Evolutionary conservation across 2,329 filamentous ascomycete genomes (phyloP).

Genomic region (Eutypella sp.): DNA sequence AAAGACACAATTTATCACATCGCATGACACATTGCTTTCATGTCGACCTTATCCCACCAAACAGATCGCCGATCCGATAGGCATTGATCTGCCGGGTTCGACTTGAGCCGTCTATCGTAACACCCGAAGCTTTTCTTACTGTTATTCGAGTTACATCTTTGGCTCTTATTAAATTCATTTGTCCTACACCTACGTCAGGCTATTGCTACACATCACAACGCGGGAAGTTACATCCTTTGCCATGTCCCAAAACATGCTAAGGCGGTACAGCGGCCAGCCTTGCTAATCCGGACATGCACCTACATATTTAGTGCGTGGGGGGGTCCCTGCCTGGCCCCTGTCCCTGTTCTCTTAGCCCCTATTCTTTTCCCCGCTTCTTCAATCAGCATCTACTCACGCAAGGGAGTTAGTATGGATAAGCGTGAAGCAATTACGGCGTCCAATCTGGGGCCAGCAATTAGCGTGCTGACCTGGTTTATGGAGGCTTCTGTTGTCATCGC

Average conservation of each 20-base stretch:
- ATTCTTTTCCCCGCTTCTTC: conserved; percentile 1
- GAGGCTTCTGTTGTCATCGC: conserved; percentile 9
- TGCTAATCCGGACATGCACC: too few relatives aligned
- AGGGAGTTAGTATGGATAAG: conserved; percentile 7
- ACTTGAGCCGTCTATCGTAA: background rate
- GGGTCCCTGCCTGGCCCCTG: too few relatives aligned
- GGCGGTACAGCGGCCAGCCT: too few relatives aligned
- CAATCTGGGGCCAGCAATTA: conserved; percentile 12
- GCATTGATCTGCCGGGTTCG: background rate
- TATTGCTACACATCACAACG: too few relatives aligned
- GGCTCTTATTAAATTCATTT: background rate
- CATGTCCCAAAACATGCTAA: too few relatives aligned
- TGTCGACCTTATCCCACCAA: background rate
- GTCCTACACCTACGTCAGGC: background rate
- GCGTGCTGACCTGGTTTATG: conserved; percentile 12
- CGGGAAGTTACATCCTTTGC: too few relatives aligned
- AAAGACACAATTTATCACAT: too few relatives aligned
- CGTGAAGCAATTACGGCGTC: conserved; percentile 10
- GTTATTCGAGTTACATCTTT: background rate
- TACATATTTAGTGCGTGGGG: too few relatives aligned
- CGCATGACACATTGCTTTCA: background rate
- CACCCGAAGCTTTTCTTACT: background rate
- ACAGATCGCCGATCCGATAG: background rate
- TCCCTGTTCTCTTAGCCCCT: too few relatives aligned
- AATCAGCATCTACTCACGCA: background rate